Conservation (phyloP, 163 green algal genomes). For the Scenedesmus sp. region DNA sequence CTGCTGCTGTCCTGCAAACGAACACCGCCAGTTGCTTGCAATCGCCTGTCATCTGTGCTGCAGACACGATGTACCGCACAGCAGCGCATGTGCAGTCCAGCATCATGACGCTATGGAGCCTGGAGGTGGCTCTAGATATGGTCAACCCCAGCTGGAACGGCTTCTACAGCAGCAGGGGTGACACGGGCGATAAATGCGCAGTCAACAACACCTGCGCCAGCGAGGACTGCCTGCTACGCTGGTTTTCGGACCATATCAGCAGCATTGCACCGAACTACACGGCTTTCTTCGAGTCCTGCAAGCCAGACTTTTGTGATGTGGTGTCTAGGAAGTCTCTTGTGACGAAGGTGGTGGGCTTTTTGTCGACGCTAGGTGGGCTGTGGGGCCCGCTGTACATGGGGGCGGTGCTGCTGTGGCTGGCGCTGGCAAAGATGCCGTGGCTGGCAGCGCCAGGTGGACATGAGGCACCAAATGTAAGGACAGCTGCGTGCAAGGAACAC, state of each 20-base stretch:
- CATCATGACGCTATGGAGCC: slow-evolving; percentile 2
- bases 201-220: not conserved
- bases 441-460: not conserved
- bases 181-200: not conserved
- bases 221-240: not conserved
- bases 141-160: not conserved
- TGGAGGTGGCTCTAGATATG: not conserved
- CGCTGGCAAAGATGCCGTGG: not conserved
- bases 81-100: not conserved
- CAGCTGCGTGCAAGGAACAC: not conserved
- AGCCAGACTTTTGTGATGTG: slow-evolving; percentile 15
- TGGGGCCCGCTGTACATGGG: not conserved
- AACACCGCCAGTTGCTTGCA: too few species aligned
- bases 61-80: not conserved
- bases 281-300: not conserved
- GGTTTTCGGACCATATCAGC: not conserved
- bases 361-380: not conserved
- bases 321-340: not conserved
- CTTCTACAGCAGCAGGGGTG: not conserved
- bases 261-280: not conserved
- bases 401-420: not conserved
- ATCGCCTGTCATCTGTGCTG: too few species aligned
- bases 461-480: not conserved
- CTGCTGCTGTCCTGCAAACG: too few species aligned
- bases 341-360: not conserved